Base-by-base conservation (phyloP, 805 yeast genomes). In the Ogataea angusta region DNA sequence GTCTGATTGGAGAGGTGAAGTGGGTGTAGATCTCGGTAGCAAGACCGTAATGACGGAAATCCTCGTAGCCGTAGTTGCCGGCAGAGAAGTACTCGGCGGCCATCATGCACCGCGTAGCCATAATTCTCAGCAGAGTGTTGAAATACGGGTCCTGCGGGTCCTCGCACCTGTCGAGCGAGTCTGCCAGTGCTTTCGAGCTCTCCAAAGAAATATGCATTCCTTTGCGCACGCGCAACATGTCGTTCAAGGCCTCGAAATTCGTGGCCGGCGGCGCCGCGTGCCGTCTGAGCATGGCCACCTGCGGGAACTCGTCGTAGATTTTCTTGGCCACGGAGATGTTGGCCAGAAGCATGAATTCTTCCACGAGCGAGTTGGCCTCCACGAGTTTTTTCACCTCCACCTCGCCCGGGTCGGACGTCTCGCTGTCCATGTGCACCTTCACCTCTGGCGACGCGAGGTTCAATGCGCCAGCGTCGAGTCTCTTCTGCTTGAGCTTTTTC, bases 21-120 rank as follows among this genome's bases (percentile, higher is more conserved):
- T 93, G 99, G 1, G 99, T 93, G 64, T 93, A 93, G 33, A 93
- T 93, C 53, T 90, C 97, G 38, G 91, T 89, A 3, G 99, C 99
- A 48, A 93, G 73, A 62, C 99, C 99, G 63, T 93, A 93, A 72
- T 93, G 99, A 47, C 83, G 79, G 70, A 87, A 93, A 49, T 93
- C 99, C 10, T 95, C 80, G 58, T 88, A 87, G 8, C 95, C 85
- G 56, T 73, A 87, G 12, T 85, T 80, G 7, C 99, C 98, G 0
- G 96, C 78, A 9, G 95, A 81, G 68, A 93, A 93, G 60, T 93
- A 93, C 60, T 91, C 97, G 2, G 99, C 99, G 2, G 99, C 96
- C 85, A 89, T 87, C 99, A 93, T 93, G 66, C 98, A 91, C 56
- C 99, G 76, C 0, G 99, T 93, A 6, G 97, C 93, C 95, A 93